These are phyloP conservation scores for Artemisia argyi DNA, from an alignment of 129 eudicot genomes.

Conservation along the genomic window DNA sequence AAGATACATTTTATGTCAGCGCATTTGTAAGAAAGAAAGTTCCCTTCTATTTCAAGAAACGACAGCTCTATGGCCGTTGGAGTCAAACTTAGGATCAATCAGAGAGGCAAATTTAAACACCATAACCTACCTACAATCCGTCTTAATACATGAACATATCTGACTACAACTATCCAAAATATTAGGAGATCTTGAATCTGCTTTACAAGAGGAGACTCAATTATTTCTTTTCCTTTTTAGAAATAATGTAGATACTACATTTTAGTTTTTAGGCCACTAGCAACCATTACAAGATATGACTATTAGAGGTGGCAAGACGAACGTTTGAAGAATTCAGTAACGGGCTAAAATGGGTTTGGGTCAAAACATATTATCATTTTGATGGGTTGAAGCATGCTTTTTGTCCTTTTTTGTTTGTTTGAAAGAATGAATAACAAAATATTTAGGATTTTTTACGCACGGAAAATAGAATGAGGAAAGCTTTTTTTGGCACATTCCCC, in stretches of 20 bases:
- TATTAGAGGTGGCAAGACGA: background rate
- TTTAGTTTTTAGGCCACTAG: conserved; percentile 3
- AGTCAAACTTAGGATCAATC: background rate
- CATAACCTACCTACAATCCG: no score
- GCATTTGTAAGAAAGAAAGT: background rate
- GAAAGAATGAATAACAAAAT: background rate
- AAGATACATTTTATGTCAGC: conserved; percentile 19
- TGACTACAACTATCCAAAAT: no score
- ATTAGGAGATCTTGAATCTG: conserved; percentile 92
- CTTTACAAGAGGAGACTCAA: conserved; percentile 8
- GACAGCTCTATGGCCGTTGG: background rate
- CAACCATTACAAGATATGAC: background rate
- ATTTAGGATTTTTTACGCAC: background rate
- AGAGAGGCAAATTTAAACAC: no score
- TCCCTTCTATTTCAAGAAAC: background rate
- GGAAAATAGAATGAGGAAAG: no score
- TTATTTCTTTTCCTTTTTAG: background rate
- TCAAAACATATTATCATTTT: no score
- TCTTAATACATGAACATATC: no score
- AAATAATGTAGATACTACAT: background rate
- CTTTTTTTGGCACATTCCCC: no score
- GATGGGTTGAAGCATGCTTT: no score
- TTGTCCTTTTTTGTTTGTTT: no score
- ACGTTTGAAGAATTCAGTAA: no score
- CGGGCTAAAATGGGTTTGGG: no score